Base-by-base conservation (phyloP, 805 yeast genomes). In the Yueomyces sp. region DNA sequence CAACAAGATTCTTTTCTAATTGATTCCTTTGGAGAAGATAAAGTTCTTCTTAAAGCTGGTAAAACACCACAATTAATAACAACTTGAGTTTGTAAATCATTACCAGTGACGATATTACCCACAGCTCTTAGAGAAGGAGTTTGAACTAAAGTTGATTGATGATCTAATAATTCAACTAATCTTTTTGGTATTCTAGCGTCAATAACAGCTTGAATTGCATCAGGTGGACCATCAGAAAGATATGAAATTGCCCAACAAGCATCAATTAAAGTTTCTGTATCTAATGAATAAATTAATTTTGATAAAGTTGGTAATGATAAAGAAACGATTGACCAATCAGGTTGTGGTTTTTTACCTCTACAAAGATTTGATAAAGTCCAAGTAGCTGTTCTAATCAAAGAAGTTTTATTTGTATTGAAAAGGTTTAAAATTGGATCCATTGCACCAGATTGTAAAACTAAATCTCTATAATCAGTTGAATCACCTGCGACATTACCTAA, bases 191-290 rank as follows among this genome's bases (percentile, higher is more conserved):
- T 87, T 61, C 96, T 81, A 30, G 90, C 94, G 62, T 92, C 96
- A 49, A 92, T 83, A 42, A 92, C 97, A 5, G 96, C 95, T 70
- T 90, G 96, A 56, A 92, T 92, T 37, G 95, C 88, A 56, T 84
- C 88, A 51, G 84, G 71, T 32, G 94, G 77, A 32, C 98, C 98
- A 64, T 92, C 98, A 43, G 92, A 80, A 45, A 92, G 67, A 63
- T 92, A 92, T 1, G 96, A 85, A 44, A 92, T 87, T 11, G 97
- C 96, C 98, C 98, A 92, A 68, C 96, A 86, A 37, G 98, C 96
- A 64, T 92, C 98, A 50, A 87, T 85, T 58, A 92, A 70, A 32
- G 96, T 88, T 68, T 92, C 98, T 38, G 81, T 80, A 62, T 92
- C 98, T 49, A 81, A 75, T 9, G 95, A 84, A 62, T 82, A 92